Conservation (phyloP, 495 filamentous ascomycete species). For the Parmelia sp. region DNA sequence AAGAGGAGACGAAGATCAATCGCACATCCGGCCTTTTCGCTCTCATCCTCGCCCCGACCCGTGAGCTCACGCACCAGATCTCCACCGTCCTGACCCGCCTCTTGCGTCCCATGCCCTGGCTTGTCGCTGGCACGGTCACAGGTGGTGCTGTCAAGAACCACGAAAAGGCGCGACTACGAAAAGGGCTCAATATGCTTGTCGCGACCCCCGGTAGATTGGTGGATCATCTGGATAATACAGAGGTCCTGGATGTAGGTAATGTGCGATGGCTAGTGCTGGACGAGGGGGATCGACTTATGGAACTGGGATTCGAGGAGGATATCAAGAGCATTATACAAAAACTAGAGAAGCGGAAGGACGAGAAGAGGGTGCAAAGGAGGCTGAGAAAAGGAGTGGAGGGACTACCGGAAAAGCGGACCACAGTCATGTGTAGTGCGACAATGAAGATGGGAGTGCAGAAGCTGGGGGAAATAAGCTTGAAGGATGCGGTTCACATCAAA, state of each 20-base stretch:
- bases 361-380: slow-evolving; percentile 27
- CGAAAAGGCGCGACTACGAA: slow-evolving; percentile 86
- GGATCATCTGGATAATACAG: slow-evolving; percentile 87
- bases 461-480: slow-evolving; percentile 87
- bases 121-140: slow-evolving; percentile 85
- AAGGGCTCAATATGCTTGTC: slow-evolving; percentile 90
- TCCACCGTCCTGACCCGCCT: slow-evolving; percentile 73
- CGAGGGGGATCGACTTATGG: slow-evolving; percentile 94
- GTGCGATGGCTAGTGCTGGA: slow-evolving; percentile 92
- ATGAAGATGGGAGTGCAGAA: slow-evolving; percentile 94
- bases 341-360: slow-evolving; percentile 45
- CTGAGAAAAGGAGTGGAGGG: slow-evolving; percentile 25
- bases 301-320: slow-evolving; percentile 92
- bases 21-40: slow-evolving; percentile 82
- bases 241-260: slow-evolving; percentile 78
- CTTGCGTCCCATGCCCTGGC: slow-evolving; percentile 76
- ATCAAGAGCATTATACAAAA: slow-evolving; percentile 72
- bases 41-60: slow-evolving; percentile 82
- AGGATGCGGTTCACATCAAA: slow-evolving; percentile 83
- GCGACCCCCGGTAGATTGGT: slow-evolving; percentile 86
- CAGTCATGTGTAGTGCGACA: slow-evolving; percentile 91
- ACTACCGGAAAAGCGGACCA: slow-evolving; percentile 71
- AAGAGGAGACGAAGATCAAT: slow-evolving; percentile 32
- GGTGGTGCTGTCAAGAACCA: slow-evolving; percentile 97
- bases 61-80: slow-evolving; percentile 92